Conservation (phyloP, 345 rosid species). For the Lumnitzera littorea region DNA sequence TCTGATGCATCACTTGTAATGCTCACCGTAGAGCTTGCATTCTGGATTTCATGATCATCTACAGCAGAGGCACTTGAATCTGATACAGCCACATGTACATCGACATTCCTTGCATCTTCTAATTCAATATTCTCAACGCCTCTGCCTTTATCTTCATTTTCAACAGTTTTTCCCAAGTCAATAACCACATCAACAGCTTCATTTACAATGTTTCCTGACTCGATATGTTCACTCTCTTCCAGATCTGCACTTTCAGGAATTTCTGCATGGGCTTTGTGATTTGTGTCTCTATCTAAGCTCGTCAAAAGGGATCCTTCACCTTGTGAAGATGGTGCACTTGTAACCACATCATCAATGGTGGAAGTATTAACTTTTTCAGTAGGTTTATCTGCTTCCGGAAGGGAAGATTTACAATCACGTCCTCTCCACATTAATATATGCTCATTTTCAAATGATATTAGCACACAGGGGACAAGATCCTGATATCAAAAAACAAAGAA, state of each 20-base stretch:
- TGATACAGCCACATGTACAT: constrained; percentile 10
- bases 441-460: constrained; percentile 71
- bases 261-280: too few relatives aligned
- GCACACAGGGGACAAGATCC: constrained; percentile 87
- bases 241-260: too few relatives aligned
- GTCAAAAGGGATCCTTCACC: too few relatives aligned
- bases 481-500: constrained; percentile 14
- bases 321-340: too few relatives aligned
- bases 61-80: constrained; percentile 3
- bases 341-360: too few relatives aligned
- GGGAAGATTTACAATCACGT: constrained; percentile 55
- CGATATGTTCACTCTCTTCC: too few relatives aligned
- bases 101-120: constrained; percentile 13
- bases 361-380: too few relatives aligned
- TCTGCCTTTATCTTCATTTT: background rate
- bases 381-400: constrained; percentile 4
- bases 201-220: background rate
- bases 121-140: constrained; percentile 7
- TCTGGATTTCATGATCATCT: constrained; percentile 10
- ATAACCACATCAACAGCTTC: constrained; percentile 5
- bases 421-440: constrained; percentile 90
- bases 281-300: too few relatives aligned
- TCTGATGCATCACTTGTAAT: background rate
- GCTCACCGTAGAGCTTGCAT: background rate
- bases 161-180: constrained; percentile 3